A percentile compares a stretch with the other conserved stretches of the same genome.
Evolutionary conservation across 805 yeast genomes (phyloP).

Genomic region (Aciculoconidium aculeatum): DNA sequence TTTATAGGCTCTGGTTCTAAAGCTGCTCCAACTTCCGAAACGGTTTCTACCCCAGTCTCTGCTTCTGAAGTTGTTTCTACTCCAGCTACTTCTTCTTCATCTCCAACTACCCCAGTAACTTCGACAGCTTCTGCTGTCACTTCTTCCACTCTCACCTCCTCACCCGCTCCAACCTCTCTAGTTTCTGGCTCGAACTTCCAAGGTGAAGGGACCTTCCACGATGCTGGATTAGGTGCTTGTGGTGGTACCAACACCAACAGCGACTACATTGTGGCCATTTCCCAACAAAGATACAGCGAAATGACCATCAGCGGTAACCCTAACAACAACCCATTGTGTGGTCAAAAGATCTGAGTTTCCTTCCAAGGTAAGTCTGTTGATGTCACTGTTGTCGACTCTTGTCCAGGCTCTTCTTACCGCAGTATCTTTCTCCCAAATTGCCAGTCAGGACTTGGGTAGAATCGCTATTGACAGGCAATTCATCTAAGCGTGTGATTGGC

Average conservation of each 20-base stretch:
- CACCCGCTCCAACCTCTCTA: slow-evolving; percentile 3
- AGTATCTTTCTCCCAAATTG: slow-evolving; percentile 49
- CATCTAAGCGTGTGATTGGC: too few species aligned
- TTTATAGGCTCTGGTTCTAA: too few species aligned
- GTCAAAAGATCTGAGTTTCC: slow-evolving; percentile 42
- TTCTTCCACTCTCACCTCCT: slow-evolving; percentile 5
- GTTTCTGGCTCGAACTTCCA: slow-evolving; percentile 14
- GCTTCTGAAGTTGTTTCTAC: too few species aligned
- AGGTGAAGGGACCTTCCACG: slow-evolving; percentile 48
- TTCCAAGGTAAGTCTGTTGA: slow-evolving; percentile 46
- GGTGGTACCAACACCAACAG: slow-evolving; percentile 39
- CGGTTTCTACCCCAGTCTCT: too few species aligned
- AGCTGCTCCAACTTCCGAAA: too few species aligned
- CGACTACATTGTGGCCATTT: slow-evolving; percentile 52
- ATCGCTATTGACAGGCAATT: slow-evolving; percentile 49
- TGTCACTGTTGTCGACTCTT: slow-evolving; percentile 53
- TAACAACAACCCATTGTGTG: slow-evolving; percentile 47
- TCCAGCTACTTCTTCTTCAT: too few species aligned
- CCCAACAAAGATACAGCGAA: slow-evolving; percentile 34
- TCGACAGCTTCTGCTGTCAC: slow-evolving; percentile 12
- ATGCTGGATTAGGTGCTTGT: slow-evolving; percentile 49
- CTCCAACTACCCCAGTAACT: slow-evolving; percentile 6
- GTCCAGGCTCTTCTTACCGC: slow-evolving; percentile 46
- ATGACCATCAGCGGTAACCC: slow-evolving; percentile 29
- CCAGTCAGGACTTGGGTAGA: slow-evolving; percentile 48